Evolutionary conservation across 768 basidiomycete genomes (phyloP), one percentile per base, ranked within the genome.

Genomic region (Trametes cingulata): DNA sequence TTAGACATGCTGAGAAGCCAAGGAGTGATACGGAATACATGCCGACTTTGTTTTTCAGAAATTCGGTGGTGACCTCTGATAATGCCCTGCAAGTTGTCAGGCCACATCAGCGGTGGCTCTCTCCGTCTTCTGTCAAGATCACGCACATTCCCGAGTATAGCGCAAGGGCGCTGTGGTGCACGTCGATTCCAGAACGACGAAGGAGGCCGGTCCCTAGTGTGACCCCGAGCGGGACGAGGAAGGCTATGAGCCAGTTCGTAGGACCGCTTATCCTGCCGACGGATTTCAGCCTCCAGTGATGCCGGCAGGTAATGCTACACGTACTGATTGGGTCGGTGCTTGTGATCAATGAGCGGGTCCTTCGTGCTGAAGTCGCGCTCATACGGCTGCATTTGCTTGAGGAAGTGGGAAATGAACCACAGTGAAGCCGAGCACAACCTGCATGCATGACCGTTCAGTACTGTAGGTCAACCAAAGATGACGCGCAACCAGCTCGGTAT

Each of bases 11-110:
- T 20, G 3, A 14, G 40, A 43, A 24, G 12, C 27, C 25, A 24
- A 14, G 24, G n/a, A 15, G 20, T 8, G 17, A 37, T 29, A 27
- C 41, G 15, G 17, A 19, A 24, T 29, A 63, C 64, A 72, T 64
- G 85, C 87, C 87, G 40, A 88, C 77, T 69, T 78, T 74, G 63
- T 86, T 82, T 61, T 86, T 87, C 56, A 85, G 65, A 33, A 78
- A 72, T 43, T 78, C 78, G 1, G 84, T 85, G 43, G 83, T 69
- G 8, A 85, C 68, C 9, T 70, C 71, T n/a, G 77, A 77, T 19
- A 84, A 67, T 6, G 78, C 80, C 57, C 83, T 82, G 22, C 46
- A 42, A 45, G 48, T 56, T 15, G 13, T 45, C 17, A 8, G 17
- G 39, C 3, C 6, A 3, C 39, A 13, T 40, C 39, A 40, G 39